Conservation (phyloP, 768 basidiomycete species). For the Plicaturopsis crispa region DNA sequence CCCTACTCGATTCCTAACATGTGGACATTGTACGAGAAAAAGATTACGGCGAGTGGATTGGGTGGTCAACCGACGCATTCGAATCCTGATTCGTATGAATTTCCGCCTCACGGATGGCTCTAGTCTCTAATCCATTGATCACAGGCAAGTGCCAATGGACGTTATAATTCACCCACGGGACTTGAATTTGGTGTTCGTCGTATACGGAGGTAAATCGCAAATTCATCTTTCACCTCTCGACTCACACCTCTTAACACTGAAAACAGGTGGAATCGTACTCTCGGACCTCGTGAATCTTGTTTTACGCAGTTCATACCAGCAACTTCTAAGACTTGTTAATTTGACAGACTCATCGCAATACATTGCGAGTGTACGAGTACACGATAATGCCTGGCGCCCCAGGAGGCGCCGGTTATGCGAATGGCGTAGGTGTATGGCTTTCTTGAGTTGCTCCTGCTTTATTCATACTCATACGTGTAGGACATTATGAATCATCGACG, state of each 20-base stretch:
- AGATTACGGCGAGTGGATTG: constrained; percentile 31
- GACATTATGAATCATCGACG: constrained; percentile 65
- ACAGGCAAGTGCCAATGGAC: constrained; percentile 49
- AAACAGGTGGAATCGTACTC: no score
- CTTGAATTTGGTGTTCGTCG: constrained; percentile 63
- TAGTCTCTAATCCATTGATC: constrained; percentile 6
- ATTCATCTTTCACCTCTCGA: background rate
- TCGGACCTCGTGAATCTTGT: no score
- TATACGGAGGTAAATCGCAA: constrained; percentile 54
- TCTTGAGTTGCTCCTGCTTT: background rate
- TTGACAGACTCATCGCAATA: constrained; percentile 37
- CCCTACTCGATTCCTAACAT: constrained; percentile 65
- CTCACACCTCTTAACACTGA: no score
- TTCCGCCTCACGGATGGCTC: background rate
- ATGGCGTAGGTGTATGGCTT: constrained; percentile 31
- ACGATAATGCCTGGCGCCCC: constrained; percentile 74
- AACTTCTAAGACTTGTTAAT: constrained; percentile 51
- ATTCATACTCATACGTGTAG: constrained; percentile 21
- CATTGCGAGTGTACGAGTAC: constrained; percentile 59
- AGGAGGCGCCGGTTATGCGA: constrained; percentile 60
- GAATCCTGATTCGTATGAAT: constrained; percentile 26
- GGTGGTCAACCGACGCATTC: constrained; percentile 30
- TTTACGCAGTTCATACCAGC: no score
- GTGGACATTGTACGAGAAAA: constrained; percentile 68
- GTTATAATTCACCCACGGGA: constrained; percentile 64